phyloP scores from a whole-genome alignment of 148 eudicot species.

The Rhododendron ferrugineum region DNA sequence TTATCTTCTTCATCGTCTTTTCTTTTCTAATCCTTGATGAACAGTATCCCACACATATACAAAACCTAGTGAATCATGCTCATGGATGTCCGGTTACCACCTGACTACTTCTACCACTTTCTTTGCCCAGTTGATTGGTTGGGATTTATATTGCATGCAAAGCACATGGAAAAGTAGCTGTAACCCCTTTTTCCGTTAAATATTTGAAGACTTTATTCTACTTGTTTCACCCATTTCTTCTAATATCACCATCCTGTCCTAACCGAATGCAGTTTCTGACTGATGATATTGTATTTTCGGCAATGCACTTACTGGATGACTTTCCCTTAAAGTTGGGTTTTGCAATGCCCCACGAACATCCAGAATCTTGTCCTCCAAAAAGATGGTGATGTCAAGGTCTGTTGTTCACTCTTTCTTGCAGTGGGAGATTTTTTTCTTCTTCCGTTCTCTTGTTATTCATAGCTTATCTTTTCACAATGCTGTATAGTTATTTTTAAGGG shows the following conservation, averaged over 20 bases:
- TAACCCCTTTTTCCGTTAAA: neutral
- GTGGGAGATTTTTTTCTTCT: neutral
- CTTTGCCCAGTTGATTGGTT: neutral
- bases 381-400: constrained; percentile 1
- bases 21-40: neutral
- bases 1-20: neutral
- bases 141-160: neutral
- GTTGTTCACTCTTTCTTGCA: constrained; percentile 3
- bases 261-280: neutral
- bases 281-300: neutral
- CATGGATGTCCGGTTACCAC: neutral
- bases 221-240: neutral
- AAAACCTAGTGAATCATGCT: neutral
- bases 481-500: neutral
- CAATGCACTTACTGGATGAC: neutral
- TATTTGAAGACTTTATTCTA: neutral
- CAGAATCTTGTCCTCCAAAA: neutral
- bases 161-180: neutral
- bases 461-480: neutral
- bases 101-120: neutral
- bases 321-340: neutral
- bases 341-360: neutral
- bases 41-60: neutral
- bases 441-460: neutral
- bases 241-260: neutral